Evolutionary conservation across 768 basidiomycete species (phyloP).

Genomic region (Stropharia rugosoannulata): DNA sequence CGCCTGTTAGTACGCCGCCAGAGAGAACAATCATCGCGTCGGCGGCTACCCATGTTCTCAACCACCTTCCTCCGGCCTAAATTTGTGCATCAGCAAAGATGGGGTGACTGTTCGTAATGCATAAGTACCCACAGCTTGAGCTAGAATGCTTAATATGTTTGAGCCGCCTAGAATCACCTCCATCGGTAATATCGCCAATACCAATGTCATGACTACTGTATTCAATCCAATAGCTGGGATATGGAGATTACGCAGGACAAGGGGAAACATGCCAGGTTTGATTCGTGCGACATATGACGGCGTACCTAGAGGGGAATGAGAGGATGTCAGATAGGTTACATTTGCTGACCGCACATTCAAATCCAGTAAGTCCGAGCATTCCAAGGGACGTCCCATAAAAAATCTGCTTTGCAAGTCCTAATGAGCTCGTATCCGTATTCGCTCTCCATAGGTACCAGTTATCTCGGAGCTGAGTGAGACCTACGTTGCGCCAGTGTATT

Average conservation of each 20-base stretch:
- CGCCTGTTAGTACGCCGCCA: constrained; percentile 70
- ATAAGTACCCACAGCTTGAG: constrained; percentile 40
- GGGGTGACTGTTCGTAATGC: neutral
- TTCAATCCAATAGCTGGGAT: constrained; percentile 57
- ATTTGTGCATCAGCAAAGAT: neutral
- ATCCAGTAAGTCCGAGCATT: constrained; percentile 72
- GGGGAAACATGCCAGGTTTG: constrained; percentile 51
- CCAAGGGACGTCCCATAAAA: constrained; percentile 71
- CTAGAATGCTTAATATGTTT: constrained; percentile 65
- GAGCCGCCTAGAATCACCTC: constrained; percentile 44
- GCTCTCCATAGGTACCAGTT: constrained; percentile 52
- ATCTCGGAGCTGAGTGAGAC: constrained; percentile 43
- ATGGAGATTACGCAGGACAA: constrained; percentile 66
- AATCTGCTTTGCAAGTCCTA: constrained; percentile 40
- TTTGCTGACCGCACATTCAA: constrained; percentile 51
- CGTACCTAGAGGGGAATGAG: constrained; percentile 34
- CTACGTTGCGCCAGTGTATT: constrained; percentile 51
- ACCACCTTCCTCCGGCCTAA: constrained; percentile 59
- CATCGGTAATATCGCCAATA: constrained; percentile 59
- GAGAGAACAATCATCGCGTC: constrained; percentile 74
- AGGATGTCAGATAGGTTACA: neutral
- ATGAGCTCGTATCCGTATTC: constrained; percentile 24
- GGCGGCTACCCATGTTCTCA: constrained; percentile 58
- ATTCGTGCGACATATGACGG: constrained; percentile 68
- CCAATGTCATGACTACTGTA: constrained; percentile 53